Conservation (phyloP, 129 eudicot genomes). For the Tagetes patula region DNA sequence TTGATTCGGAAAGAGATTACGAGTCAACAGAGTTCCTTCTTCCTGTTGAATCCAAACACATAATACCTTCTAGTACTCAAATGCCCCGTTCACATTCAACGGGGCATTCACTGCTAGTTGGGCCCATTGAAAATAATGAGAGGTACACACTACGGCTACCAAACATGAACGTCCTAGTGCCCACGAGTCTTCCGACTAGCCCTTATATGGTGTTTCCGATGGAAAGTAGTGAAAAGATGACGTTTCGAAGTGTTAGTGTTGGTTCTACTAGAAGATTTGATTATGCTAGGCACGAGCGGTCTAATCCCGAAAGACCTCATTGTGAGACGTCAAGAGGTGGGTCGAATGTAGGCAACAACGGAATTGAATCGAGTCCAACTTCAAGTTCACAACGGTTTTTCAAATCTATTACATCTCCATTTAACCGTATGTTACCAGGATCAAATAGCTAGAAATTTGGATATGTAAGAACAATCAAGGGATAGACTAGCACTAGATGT, state of each 20-base stretch:
- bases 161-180: constrained; percentile 24
- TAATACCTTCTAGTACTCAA: background rate
- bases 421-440: constrained; percentile 25
- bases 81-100: constrained; percentile 60
- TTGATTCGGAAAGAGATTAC: constrained; percentile 15
- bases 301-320: constrained; percentile 19
- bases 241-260: constrained; percentile 42
- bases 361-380: background rate
- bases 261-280: constrained; percentile 28
- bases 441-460: constrained; percentile 13
- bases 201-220: constrained; percentile 16
- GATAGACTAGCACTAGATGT: constrained; percentile 18
- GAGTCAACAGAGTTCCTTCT: constrained; percentile 31
- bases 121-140: constrained; percentile 43
- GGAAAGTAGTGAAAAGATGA: constrained; percentile 38
- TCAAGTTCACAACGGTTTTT: constrained; percentile 21
- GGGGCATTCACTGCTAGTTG: constrained; percentile 49
- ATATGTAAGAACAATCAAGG: constrained; percentile 29
- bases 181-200: constrained; percentile 29
- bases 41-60: background rate
- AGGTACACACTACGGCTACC: constrained; percentile 67
- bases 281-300: constrained; percentile 13
- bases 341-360: background rate
- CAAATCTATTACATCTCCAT: constrained; percentile 34
- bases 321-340: constrained; percentile 36